Evolutionary conservation across 176 grass and related monocot species (phyloP).

Genomic region (Saccharum officinarum): DNA sequence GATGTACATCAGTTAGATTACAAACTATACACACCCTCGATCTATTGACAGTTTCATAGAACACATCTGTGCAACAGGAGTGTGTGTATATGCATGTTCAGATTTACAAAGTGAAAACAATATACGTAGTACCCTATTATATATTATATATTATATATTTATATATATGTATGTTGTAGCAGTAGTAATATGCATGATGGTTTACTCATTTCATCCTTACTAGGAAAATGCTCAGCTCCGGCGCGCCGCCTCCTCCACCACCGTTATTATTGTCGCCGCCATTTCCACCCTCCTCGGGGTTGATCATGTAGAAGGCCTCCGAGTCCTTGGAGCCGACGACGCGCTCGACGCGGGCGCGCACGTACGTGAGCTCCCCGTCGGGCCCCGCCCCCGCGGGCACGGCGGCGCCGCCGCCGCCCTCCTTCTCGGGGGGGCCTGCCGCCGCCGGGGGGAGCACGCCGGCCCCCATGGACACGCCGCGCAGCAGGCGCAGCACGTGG

Average conservation of each 20-base stretch:
- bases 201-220: slow-evolving; percentile 88
- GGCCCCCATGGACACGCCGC: slow-evolving; percentile 93
- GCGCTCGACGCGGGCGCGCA: slow-evolving; percentile 86
- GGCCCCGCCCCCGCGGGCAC: slow-evolving; percentile 36
- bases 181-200: neutral
- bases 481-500: slow-evolving; percentile 79
- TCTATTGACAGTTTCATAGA: slow-evolving; percentile 12
- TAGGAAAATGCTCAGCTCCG: slow-evolving; percentile 92
- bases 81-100: neutral
- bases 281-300: slow-evolving; percentile 56
- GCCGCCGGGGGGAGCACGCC: slow-evolving; percentile 73
- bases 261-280: neutral
- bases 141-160: neutral
- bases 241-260: slow-evolving; percentile 32
- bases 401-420: slow-evolving; percentile 15
- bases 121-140: neutral
- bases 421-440: slow-evolving; percentile 46
- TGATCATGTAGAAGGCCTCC: slow-evolving; percentile 98
- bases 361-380: slow-evolving; percentile 91
- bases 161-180: neutral
- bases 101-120: slow-evolving; percentile 18
- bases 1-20: slow-evolving; percentile 14
- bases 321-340: slow-evolving; percentile 95
- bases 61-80: slow-evolving; percentile 10
- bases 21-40: slow-evolving; percentile 1